Evolutionary conservation across 495 filamentous ascomycete genomes (phyloP).

Genomic region (Daldinia loculata): DNA sequence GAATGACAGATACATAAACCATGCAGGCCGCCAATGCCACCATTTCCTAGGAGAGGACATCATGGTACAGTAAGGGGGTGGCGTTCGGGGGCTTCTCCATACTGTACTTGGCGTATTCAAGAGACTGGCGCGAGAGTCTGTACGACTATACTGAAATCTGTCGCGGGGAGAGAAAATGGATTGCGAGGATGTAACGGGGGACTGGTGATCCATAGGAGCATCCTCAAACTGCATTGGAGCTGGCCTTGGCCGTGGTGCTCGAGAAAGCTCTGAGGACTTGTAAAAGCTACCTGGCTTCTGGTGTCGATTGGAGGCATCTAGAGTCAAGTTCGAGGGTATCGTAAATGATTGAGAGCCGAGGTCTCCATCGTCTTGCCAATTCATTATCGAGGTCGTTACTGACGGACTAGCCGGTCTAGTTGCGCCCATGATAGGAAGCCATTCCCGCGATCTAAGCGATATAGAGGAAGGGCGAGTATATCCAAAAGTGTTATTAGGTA

Average conservation of each 20-base stretch:
- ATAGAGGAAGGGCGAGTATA: background rate
- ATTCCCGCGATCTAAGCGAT: background rate
- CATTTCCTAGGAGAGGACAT: slow-evolving; percentile 6
- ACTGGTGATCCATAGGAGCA: background rate
- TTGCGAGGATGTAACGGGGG: background rate
- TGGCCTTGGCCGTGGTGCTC: background rate
- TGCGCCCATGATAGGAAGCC: background rate
- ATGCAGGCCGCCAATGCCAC: slow-evolving; percentile 39
- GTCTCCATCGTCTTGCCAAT: background rate
- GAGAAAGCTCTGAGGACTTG: background rate
- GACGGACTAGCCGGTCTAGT: background rate
- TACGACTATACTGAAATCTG: background rate
- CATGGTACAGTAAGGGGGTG: slow-evolving; percentile 24
- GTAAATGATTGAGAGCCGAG: background rate
- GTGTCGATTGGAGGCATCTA: background rate
- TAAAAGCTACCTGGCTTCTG: background rate
- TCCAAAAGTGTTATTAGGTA: background rate
- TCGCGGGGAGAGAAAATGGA: background rate
- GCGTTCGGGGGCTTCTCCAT: slow-evolving; percentile 31
- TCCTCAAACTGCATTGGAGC: background rate
- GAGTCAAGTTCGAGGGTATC: background rate
- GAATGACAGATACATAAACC: slow-evolving; percentile 49
- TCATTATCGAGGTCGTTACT: background rate
- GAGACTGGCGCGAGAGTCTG: background rate
- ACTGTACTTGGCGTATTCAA: slow-evolving; percentile 15